Conservation (phyloP, 164 flowering plant species). For the Liriodendron chinense region DNA sequence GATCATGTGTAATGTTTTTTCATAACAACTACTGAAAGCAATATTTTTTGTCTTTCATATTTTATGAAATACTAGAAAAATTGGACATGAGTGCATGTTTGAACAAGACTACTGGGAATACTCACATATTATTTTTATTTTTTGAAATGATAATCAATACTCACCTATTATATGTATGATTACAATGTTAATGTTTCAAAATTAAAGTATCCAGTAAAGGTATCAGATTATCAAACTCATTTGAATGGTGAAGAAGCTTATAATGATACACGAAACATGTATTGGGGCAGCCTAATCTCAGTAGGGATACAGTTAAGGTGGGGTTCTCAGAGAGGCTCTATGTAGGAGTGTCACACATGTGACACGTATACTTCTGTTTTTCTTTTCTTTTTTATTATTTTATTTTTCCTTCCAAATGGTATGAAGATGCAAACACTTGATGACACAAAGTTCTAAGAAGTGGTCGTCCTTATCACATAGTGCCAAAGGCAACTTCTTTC, state of each 20-base stretch:
- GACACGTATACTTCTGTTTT: no score
- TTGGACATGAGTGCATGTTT: background rate
- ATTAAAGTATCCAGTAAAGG: no score
- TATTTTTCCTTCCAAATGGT: no score
- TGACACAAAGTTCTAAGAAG: background rate
- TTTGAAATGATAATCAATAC: no score
- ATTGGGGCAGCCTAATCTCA: background rate
- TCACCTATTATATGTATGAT: no score
- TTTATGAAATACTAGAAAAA: no score
- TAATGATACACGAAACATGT: background rate
- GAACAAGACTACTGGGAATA: background rate
- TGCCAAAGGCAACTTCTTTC: background rate
- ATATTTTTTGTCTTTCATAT: no score
- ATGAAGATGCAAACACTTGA: no score
- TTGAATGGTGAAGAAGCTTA: background rate
- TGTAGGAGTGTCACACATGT: background rate
- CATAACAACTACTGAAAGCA: no score
- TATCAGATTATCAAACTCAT: background rate
- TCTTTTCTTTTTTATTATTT: no score
- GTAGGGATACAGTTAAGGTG: background rate
- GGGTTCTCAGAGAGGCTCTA: background rate
- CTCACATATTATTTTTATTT: background rate
- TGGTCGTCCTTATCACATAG: background rate
- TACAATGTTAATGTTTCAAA: background rate
- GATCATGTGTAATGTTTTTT: background rate